Conservation (phyloP, 768 basidiomycete species). For the Pleurotus tuber-regium region DNA sequence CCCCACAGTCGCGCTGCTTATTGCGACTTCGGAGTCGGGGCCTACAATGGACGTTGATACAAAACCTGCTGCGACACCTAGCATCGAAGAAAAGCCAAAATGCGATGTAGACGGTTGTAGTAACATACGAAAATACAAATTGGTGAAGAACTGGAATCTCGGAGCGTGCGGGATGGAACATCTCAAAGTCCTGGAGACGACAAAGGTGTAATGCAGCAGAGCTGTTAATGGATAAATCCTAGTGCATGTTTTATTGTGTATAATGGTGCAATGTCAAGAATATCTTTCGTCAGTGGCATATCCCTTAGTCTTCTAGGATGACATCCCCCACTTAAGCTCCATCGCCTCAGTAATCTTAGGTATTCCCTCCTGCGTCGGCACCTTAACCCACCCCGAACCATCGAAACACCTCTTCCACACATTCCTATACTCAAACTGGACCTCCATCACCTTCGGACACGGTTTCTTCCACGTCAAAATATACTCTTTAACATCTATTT, state of each 20-base stretch:
- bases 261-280: no score
- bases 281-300: no score
- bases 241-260: no score
- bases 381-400: conserved; percentile 33
- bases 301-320: conserved; percentile 2
- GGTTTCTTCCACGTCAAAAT: conserved; percentile 43
- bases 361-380: background rate
- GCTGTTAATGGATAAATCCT: no score
- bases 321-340: conserved; percentile 8
- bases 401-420: conserved; percentile 36
- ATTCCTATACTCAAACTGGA: conserved; percentile 38
- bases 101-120: conserved; percentile 64
- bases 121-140: conserved; percentile 56
- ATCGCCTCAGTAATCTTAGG: conserved; percentile 2
- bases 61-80: conserved; percentile 10
- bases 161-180: conserved; percentile 71
- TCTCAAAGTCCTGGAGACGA: conserved; percentile 50
- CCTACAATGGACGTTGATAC: no score
- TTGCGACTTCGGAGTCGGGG: conserved; percentile 8
- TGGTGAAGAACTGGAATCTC: conserved; percentile 58
- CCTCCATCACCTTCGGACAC: conserved; percentile 34
- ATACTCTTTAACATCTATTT: conserved; percentile 30
- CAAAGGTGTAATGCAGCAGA: background rate
- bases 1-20: conserved; percentile 29
- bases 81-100: conserved; percentile 16